Evolutionary conservation across 2,329 filamentous ascomycete genomes (phyloP), one percentile per base, ranked within the genome.

Genomic region (Diaporthe citri): DNA sequence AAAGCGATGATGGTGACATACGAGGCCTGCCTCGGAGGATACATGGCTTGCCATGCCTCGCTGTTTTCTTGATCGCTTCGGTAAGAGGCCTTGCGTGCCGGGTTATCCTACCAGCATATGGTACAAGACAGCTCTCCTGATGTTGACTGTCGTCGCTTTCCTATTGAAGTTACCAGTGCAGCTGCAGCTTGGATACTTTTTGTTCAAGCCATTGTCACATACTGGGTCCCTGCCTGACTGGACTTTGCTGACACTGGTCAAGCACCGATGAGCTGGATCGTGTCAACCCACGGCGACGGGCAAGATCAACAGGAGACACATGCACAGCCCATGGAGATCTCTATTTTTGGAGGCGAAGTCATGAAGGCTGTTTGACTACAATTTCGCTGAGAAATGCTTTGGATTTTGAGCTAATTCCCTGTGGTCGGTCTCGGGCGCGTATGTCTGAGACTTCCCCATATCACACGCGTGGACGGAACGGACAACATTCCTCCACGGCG

Each of bases 371-470:
- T 69, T 55, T 55, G 13, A 31, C 12, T 39, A 55, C 13, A 41
- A 55, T 69, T 25, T 55, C 34, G 22, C 46, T 41, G 41, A 69
- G 8, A 28, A 13, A 31, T 8, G 15, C 34, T 41, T 41, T 41
- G 34, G 28, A 55, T 55, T 69, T 67, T 67, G 64, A 52, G n/a
- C 64, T 52, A 41, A 28, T 25, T 41, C n/a, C 5, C 34, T 15
- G 15, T 41, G 17, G 13, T 41, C 9, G 34, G 64, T 55, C 64
- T 10, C 13, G 10, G 34, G 48, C 64, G 46, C 64, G 64, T 31
- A 17, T 41, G 34, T 55, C 64, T 55, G 22, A 69, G 64, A 69
- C 64, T 41, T 69, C 13, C 31, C 34, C 64, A 69, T 69, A 69
- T 55, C 48, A 41, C 34, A 69, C 64, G 48, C 48, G 64, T 55